Evolutionary conservation across 1,139 yeast species (phyloP).

Genomic region (Debaryomycetaceae sp.): DNA sequence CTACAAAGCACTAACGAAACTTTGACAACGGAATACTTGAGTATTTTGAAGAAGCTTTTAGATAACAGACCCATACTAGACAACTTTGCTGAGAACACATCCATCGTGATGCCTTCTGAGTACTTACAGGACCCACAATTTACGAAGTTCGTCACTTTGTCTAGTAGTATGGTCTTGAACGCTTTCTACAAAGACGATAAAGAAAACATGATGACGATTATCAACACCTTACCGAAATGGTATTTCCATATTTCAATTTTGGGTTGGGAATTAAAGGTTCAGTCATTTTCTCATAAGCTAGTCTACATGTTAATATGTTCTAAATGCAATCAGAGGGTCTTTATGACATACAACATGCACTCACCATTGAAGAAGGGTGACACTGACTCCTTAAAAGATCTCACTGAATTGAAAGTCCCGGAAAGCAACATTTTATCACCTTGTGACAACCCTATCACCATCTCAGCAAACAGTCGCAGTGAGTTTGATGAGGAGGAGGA

Average conservation of each 20-base stretch:
- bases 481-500: conserved; percentile 7
- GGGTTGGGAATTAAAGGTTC: conserved; percentile 39
- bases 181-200: conserved; percentile 30
- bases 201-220: conserved; percentile 25
- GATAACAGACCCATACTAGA: conserved; percentile 22
- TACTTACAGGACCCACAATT: conserved; percentile 6
- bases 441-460: conserved; percentile 24
- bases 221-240: conserved; percentile 28
- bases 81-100: conserved; percentile 9
- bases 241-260: conserved; percentile 29
- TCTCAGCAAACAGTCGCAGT: conserved; percentile 4
- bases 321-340: conserved; percentile 35
- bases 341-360: conserved; percentile 16
- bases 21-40: conserved; percentile 26
- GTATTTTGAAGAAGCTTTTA: conserved; percentile 24
- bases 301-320: conserved; percentile 33
- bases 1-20: conserved; percentile 28
- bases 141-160: conserved; percentile 16
- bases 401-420: conserved; percentile 15
- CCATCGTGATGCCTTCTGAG: not conserved
- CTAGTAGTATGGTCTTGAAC: conserved; percentile 30
- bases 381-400: conserved; percentile 4
- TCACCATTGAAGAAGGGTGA: conserved; percentile 6
- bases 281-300: conserved; percentile 22
- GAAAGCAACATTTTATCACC: conserved; percentile 30